A percentile compares a stretch with the other conserved stretches of the same genome.
Conservation (phyloP, 2,329 filamentous ascomycete genomes). For the Cryphonectria parasitica region DNA sequence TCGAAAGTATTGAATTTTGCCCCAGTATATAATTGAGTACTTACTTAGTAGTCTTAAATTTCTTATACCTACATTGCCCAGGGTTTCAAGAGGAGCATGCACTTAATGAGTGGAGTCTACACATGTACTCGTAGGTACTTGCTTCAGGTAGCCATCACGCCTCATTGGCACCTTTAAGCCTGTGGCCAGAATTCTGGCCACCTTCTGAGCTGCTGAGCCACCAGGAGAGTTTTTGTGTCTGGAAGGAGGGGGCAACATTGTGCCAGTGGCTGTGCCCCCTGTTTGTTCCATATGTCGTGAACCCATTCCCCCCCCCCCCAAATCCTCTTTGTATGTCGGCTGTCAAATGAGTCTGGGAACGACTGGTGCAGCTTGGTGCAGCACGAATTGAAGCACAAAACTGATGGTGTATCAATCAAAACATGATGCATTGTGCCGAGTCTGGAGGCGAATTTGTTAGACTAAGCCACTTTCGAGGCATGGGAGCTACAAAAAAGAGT, state of each 20-base stretch:
- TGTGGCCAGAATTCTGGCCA: slow-evolving; percentile 6
- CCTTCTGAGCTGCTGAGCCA: background rate
- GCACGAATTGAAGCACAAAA: background rate
- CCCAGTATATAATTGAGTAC: background rate
- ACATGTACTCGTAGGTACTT: background rate
- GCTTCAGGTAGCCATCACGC: background rate
- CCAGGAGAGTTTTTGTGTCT: background rate
- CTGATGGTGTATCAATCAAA: background rate
- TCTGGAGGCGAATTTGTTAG: background rate
- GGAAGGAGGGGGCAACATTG: background rate
- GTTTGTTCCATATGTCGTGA: background rate
- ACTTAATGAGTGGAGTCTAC: no score
- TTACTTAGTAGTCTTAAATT: background rate
- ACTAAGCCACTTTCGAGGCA: background rate
- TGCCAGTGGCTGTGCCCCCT: slow-evolving; percentile 2
- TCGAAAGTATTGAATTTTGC: background rate
- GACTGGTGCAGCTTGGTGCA: background rate
- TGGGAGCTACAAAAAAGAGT: background rate
- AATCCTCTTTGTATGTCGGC: background rate
- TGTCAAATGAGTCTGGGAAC: background rate
- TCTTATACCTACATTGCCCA: background rate
- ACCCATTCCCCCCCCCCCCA: background rate
- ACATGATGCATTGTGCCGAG: background rate
- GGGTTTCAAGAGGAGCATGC: background rate
- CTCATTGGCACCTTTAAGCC: background rate